Conservation (phyloP, 208 protist species). For the Trypanosoma rangeli region DNA sequence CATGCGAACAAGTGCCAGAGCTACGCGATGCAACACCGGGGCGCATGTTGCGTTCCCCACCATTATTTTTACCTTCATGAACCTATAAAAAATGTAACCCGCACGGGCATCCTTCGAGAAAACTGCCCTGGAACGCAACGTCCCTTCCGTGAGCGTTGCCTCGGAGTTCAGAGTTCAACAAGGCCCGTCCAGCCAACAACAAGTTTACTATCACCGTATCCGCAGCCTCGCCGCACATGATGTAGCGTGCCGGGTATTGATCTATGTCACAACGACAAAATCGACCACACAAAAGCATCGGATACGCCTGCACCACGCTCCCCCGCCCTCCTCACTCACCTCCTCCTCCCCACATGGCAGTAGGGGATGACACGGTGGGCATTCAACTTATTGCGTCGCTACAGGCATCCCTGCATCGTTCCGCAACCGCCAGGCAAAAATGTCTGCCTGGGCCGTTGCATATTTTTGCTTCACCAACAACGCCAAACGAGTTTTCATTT, state of each 20-base stretch:
- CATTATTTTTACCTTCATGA: constrained; percentile 21
- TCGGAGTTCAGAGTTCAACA: too few relatives aligned
- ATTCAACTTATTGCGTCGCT: not conserved
- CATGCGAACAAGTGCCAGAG: constrained; percentile 6
- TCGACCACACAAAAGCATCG: not conserved
- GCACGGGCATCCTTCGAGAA: not conserved
- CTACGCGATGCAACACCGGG: not conserved
- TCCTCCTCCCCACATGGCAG: not conserved
- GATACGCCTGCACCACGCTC: not conserved
- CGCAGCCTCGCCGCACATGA: not conserved
- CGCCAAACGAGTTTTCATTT: constrained; percentile 4
- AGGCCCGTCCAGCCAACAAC: not conserved
- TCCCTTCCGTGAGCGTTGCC: too few relatives aligned
- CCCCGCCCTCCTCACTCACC: too few relatives aligned
- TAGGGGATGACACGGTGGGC: not conserved
- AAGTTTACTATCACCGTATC: constrained; percentile 1
- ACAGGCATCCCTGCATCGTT: constrained; percentile 3
- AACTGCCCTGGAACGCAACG: too few relatives aligned
- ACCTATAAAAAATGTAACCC: constrained; percentile 18
- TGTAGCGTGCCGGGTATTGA: not conserved
- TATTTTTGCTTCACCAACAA: constrained; percentile 2
- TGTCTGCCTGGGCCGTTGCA: constrained; percentile 4
- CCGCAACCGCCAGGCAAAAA: not conserved
- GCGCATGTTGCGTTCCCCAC: constrained; percentile 11
- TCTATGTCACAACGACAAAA: not conserved